Evolutionary conservation across 1,284 basidiomycete species (phyloP).

Genomic region (Termitomyces sp.): DNA sequence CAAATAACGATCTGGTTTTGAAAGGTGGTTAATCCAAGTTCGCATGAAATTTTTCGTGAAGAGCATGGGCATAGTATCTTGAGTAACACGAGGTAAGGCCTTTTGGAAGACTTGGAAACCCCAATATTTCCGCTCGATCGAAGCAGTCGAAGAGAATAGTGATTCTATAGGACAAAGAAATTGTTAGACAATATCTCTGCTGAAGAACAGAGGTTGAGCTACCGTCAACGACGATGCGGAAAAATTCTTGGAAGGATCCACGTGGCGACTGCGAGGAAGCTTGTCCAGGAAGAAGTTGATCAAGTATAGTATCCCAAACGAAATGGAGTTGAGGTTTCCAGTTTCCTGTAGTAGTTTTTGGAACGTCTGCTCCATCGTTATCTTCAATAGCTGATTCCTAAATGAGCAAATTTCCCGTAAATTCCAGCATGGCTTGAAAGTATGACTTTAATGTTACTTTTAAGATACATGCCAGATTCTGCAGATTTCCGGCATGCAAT

Average conservation of each 20-base stretch:
- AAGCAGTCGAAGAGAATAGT: conserved; percentile 80
- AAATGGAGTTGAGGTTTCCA: conserved; percentile 94
- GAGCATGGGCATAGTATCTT: conserved; percentile 73
- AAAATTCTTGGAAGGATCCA: conserved; percentile 87
- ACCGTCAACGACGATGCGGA: conserved; percentile 88
- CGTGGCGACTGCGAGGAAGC: conserved; percentile 34
- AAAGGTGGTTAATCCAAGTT: conserved; percentile 93
- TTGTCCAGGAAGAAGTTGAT: conserved; percentile 59
- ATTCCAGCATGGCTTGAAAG: conserved; percentile 3
- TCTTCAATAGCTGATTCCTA: conserved; percentile 61
- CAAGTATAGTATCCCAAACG: conserved; percentile 84
- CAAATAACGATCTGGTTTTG: conserved; percentile 80
- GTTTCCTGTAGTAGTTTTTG: conserved; percentile 49
- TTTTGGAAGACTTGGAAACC: conserved; percentile 91
- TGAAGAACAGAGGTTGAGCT: conserved; percentile 18
- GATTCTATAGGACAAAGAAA: conserved; percentile 53
- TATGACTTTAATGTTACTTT: conserved; percentile 46
- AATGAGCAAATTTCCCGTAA: conserved; percentile 1
- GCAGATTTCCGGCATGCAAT: conserved; percentile 68
- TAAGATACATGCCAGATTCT: conserved; percentile 71
- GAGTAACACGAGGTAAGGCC: conserved; percentile 65
- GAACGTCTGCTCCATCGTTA: conserved; percentile 38
- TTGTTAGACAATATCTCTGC: background rate
- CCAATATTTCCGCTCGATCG: conserved; percentile 90
- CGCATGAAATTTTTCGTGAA: conserved; percentile 97